A percentile compares a stretch with the other conserved stretches of the same genome.
phyloP scores from a whole-genome alignment of 1,139 yeast genomes.

The Suhomyces bribrorum region DNA sequence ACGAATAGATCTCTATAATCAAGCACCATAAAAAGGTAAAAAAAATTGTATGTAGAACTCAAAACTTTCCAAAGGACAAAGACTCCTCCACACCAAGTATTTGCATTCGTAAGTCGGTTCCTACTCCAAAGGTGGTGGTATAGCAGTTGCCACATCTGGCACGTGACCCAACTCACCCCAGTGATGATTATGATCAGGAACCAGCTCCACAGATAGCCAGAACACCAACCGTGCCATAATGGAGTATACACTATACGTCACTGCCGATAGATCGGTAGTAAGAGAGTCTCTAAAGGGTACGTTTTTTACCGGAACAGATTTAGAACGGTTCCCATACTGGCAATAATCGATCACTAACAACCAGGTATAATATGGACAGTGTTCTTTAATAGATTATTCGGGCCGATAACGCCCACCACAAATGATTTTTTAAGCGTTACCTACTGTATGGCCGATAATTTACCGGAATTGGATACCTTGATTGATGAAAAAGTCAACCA shows the following conservation, averaged over 20 bases:
- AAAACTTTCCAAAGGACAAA: too few relatives aligned
- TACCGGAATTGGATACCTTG: slow-evolving; percentile 45
- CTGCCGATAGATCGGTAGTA: slow-evolving; percentile 46
- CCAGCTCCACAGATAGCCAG: too few relatives aligned
- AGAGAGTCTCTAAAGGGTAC: slow-evolving; percentile 48
- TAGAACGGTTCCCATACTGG: neutral
- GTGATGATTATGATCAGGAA: too few relatives aligned
- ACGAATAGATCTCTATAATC: too few relatives aligned
- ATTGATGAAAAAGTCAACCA: slow-evolving; percentile 45
- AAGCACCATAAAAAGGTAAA: too few relatives aligned
- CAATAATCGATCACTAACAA: neutral
- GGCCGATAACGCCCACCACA: slow-evolving; percentile 59
- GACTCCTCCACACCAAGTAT: too few relatives aligned
- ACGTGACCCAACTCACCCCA: too few relatives aligned
- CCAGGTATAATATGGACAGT: slow-evolving; percentile 67
- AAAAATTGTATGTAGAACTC: too few relatives aligned
- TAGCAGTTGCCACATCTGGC: too few relatives aligned
- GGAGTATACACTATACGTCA: slow-evolving; percentile 42
- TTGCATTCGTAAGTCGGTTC: too few relatives aligned
- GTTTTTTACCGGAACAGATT: slow-evolving; percentile 20
- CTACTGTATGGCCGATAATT: slow-evolving; percentile 45
- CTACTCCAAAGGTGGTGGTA: too few relatives aligned
- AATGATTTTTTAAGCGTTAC: slow-evolving; percentile 46
- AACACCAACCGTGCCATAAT: too few relatives aligned
- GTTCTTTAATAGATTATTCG: slow-evolving; percentile 70